phyloP scores from a whole-genome alignment of 1,139 yeast genomes.

The Blastobotrys elegans region DNA sequence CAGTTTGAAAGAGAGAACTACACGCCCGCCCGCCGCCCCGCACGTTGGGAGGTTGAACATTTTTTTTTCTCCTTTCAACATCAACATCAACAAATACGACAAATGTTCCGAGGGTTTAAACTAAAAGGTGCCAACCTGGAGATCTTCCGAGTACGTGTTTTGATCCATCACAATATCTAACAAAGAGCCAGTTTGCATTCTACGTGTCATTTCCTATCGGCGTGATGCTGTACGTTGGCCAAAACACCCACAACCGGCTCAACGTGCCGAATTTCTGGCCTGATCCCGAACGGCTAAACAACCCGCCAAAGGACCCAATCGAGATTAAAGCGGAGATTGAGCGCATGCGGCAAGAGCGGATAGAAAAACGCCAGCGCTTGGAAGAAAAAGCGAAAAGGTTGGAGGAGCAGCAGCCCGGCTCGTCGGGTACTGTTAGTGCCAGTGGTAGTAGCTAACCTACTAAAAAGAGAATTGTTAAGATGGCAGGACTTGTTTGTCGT shows the following conservation, averaged over 20 bases:
- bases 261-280: constrained; percentile 98
- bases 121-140: constrained; percentile 44
- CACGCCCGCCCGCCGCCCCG: too few relatives aligned
- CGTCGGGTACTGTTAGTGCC: background rate
- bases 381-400: constrained; percentile 67
- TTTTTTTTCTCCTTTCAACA: background rate
- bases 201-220: constrained; percentile 80
- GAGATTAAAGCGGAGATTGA: constrained; percentile 91
- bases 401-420: constrained; percentile 29
- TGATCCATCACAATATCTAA: too few relatives aligned
- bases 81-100: constrained; percentile 4
- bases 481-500: too few relatives aligned
- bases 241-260: constrained; percentile 81
- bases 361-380: constrained; percentile 65
- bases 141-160: constrained; percentile 60
- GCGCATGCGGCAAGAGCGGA: constrained; percentile 68
- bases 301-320: constrained; percentile 87
- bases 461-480: background rate
- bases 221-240: constrained; percentile 89
- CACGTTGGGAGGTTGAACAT: too few relatives aligned
- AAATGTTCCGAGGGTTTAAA: constrained; percentile 19
- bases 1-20: too few relatives aligned
- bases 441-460: background rate
- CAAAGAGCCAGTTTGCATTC: constrained; percentile 59
- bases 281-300: constrained; percentile 84